Percentiles rank a stretch among this genome's conserved stretches.
These are phyloP conservation scores for Blumeria hordei DNA, from an alignment of 2,329 filamentous ascomycete species.

Conservation along the genomic window DNA sequence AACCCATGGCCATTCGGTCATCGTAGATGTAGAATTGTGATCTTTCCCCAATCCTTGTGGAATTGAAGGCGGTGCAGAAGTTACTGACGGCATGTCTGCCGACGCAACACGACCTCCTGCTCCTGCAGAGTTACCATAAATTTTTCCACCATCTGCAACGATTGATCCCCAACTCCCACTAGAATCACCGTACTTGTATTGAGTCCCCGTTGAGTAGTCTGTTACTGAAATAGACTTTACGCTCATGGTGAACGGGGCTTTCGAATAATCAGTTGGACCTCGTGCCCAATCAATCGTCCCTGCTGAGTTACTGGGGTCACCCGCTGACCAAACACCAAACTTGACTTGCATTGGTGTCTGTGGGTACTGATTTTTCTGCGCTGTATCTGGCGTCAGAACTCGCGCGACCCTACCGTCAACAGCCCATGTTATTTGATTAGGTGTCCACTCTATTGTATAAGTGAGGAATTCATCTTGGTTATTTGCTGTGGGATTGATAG, in stretches of 20 bases:
- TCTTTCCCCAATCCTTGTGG: constrained; percentile 43
- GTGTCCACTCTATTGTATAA: constrained; percentile 82
- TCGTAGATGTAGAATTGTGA: constrained; percentile 26
- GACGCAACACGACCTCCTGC: constrained; percentile 19
- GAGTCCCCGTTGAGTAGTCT: constrained; percentile 79
- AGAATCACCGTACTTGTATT: constrained; percentile 61
- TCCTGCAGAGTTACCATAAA: constrained; percentile 36
- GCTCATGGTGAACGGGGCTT: constrained; percentile 69
- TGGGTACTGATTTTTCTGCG: constrained; percentile 55
- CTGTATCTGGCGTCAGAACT: constrained; percentile 43
- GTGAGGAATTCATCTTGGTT: constrained; percentile 61
- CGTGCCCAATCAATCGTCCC: constrained; percentile 83
- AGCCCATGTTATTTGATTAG: constrained; percentile 63
- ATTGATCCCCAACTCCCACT: constrained; percentile 68
- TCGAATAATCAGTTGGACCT: constrained; percentile 59
- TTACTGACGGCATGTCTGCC: constrained; percentile 38
- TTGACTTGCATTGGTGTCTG: constrained; percentile 92
- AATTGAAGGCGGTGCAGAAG: constrained; percentile 36
- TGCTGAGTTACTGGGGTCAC: constrained; percentile 46
- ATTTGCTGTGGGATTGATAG: constrained; percentile 42
- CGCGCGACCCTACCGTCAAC: constrained; percentile 59
- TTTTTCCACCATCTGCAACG: constrained; percentile 46
- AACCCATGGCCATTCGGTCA: constrained; percentile 46
- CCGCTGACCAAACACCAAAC: constrained; percentile 78
- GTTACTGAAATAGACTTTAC: constrained; percentile 53